These are phyloP conservation scores for Pythium chondricola DNA, from an alignment of 352 stramenopile species.

Conservation along the genomic window DNA sequence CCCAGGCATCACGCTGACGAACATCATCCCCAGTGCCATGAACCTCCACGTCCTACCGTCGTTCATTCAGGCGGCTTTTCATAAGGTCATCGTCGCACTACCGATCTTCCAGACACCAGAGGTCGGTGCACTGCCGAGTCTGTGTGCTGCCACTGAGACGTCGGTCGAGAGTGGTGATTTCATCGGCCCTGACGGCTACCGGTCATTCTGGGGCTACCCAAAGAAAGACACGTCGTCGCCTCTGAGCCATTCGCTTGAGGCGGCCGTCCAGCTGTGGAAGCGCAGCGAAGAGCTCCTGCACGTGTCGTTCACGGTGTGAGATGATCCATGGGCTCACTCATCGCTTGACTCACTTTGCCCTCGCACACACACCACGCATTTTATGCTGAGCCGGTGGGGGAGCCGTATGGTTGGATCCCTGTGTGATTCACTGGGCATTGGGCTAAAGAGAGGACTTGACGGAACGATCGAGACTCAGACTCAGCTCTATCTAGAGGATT, in stretches of 20 bases:
- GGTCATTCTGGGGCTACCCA: conserved; percentile 2
- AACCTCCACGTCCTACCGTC: conserved; percentile 16
- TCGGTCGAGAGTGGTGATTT: conserved; percentile 13
- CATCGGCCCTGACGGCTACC: conserved; percentile 13
- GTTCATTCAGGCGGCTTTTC: conserved; percentile 15
- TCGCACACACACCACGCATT: no score
- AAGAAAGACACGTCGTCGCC: conserved; percentile 11
- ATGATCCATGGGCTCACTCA: no score
- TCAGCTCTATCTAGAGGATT: no score
- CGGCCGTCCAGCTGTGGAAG: conserved; percentile 14
- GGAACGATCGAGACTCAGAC: no score
- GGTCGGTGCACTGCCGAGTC: conserved; percentile 8
- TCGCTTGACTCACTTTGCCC: no score
- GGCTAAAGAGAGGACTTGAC: no score
- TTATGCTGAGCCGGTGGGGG: no score
- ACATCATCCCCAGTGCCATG: conserved; percentile 12
- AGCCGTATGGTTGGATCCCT: no score
- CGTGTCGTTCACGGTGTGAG: no score
- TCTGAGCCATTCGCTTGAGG: conserved; percentile 15
- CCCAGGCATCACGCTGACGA: conserved; percentile 14
- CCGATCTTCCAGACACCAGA: conserved; percentile 11
- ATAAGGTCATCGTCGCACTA: conserved; percentile 6
- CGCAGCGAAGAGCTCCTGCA: conserved; percentile 12
- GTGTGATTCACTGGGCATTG: no score
- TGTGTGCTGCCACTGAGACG: conserved; percentile 12